Evolutionary conservation across 306 rosid species (phyloP).

Genomic region (Cucurbita maxima): DNA sequence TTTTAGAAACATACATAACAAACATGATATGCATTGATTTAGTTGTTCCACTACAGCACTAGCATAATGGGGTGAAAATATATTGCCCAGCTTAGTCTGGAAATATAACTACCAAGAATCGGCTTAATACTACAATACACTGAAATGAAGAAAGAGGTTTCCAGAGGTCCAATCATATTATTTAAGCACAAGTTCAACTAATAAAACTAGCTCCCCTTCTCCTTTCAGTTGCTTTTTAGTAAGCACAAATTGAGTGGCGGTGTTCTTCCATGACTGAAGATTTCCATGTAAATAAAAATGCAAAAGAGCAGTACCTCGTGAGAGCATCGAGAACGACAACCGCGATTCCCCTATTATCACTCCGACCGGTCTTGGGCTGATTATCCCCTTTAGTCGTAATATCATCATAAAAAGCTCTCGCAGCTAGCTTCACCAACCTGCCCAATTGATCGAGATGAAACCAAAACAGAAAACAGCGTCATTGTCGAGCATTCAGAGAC

Average conservation of each 20-base stretch:
- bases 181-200: not conserved
- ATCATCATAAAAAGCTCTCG: slow-evolving; percentile 90
- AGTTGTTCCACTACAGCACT: not conserved
- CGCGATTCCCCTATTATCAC: slow-evolving; percentile 92
- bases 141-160: not conserved
- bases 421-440: slow-evolving; percentile 82
- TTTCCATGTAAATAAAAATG: slow-evolving; percentile 1
- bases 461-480: not conserved
- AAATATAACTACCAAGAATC: not conserved
- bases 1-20: not conserved
- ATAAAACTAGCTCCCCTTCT: not conserved
- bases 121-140: not conserved
- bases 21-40: not conserved
- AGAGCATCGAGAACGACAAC: slow-evolving; percentile 99
- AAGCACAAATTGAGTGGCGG: not conserved
- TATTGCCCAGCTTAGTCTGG: not conserved
- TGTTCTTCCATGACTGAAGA: not conserved
- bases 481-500: not conserved
- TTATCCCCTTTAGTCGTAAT: slow-evolving; percentile 72
- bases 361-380: slow-evolving; percentile 78
- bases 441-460: not conserved
- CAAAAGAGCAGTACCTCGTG: slow-evolving; percentile 40
- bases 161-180: not conserved
- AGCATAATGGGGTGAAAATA: not conserved
- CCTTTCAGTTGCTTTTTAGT: not conserved